Evolutionary conservation across 2,329 filamentous ascomycete genomes (phyloP), one percentile per base, ranked within the genome.

Genomic region (Talaromyces amestolkiae): DNA sequence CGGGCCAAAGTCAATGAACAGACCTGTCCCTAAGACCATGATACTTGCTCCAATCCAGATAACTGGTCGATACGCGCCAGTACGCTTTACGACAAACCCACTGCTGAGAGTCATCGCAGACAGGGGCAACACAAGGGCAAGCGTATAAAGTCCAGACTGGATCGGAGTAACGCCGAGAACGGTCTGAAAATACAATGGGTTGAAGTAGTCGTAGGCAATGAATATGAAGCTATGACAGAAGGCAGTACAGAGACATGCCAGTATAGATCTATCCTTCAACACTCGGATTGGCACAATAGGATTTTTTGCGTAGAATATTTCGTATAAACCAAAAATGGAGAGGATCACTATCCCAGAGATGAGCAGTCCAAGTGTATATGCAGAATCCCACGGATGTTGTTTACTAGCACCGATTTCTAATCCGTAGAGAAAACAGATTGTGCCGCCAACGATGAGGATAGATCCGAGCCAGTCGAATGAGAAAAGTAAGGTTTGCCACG

Each of bases 381-480:
- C 82, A 0, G 89, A 91, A 56, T 79, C 77, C 91, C 91, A 94
- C 1, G 91, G 88, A 68, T 85, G 85, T 5, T 83, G 81, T 45
- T 91, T 85, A 31, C 60, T 62, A 58, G 91, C 91, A 60, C 91
- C 92, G 67, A 92, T 90, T 72, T 93, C 89, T 13, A 95, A 85
- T 1, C 91, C 92, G 27, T 95, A 85, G 8, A 95, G 85, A 65
- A 94, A 80, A 89, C 94, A 92, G 35, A 93, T 80, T 0, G 90
- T 91, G 19, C 89, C 90, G 56, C 88, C 89, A n/a, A 92, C 84
- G 73, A 93, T 85, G 27, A 80, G 78, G 24, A 86, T 69, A 1
- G 81, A 81, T 19, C 85, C 85, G n/a, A 85, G 68, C 85, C 85
- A 87, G 60, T 62, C 60, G 24, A 62, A 62, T 31, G 47, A 54